These are phyloP conservation scores for Aspergillus sp. DNA, from an alignment of 2,329 filamentous ascomycete species.

Conservation along the genomic window DNA sequence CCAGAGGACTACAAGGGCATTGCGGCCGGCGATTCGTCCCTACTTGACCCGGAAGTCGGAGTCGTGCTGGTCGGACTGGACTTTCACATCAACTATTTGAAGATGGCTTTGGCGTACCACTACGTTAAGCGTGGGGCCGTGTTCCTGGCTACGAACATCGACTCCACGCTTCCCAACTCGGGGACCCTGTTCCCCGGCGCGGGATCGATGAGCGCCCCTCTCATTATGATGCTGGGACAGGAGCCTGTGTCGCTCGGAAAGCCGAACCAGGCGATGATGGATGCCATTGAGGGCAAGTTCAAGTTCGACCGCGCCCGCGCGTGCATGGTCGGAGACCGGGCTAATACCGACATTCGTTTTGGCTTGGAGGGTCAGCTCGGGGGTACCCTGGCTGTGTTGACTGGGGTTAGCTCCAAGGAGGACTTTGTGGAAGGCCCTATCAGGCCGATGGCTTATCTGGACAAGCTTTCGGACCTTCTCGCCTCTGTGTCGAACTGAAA, in stretches of 20 bases:
- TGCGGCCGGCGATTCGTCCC: slow-evolving; percentile 64
- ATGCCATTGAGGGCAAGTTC: slow-evolving; percentile 95
- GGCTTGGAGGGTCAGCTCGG: slow-evolving; percentile 87
- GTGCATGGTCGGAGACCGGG: slow-evolving; percentile 92
- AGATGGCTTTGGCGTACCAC: slow-evolving; percentile 78
- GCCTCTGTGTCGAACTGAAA: slow-evolving; percentile 25
- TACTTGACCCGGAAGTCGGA: slow-evolving; percentile 83
- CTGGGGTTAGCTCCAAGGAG: slow-evolving; percentile 79
- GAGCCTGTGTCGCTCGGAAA: slow-evolving; percentile 82
- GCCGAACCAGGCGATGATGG: slow-evolving; percentile 99
- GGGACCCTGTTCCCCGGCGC: slow-evolving; percentile 87
- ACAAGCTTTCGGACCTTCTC: slow-evolving; percentile 75
- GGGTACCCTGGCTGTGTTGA: slow-evolving; percentile 86
- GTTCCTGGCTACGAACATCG: slow-evolving; percentile 90
- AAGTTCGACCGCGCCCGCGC: slow-evolving; percentile 77
- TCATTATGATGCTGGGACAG: slow-evolving; percentile 67
- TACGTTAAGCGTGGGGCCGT: slow-evolving; percentile 77
- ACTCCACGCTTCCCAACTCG: slow-evolving; percentile 81
- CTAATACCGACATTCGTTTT: slow-evolving; percentile 96
- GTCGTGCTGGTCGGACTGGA: slow-evolving; percentile 87
- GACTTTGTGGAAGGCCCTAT: slow-evolving; percentile 74
- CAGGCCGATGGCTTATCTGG: slow-evolving; percentile 78
- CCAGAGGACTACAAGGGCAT: slow-evolving; percentile 77
- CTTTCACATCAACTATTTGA: slow-evolving; percentile 94
- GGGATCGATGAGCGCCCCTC: slow-evolving; percentile 73